Base-by-base conservation (phyloP, 2,329 filamentous ascomycete species). In the Fusarium lyarnte region DNA sequence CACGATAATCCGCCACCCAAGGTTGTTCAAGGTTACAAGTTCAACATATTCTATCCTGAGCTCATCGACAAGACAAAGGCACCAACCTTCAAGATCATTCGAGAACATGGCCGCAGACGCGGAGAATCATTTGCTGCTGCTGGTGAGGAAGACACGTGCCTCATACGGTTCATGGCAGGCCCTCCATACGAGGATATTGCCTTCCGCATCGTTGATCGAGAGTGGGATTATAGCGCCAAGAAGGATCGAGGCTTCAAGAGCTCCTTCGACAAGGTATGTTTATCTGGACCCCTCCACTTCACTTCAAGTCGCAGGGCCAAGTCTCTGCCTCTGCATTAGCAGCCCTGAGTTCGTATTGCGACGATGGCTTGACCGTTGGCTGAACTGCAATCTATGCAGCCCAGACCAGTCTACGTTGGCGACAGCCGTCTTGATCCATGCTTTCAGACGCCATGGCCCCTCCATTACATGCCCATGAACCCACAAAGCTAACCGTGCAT, bases 1-100 rank as follows among this genome's bases (percentile, higher is more conserved):
- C 94, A 98, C 81, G 95, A 98, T 80, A 98, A 98, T 78, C 96
- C 96, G 5, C 96, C 96, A 3, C 96, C 96, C 31, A 98, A 97
- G 83, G 95, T 99, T 11, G 96, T 99, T 16, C 96, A 99, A 81
- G 96, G 96, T 63, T 99, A 99, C 87, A 98, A 97, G 81, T 99
- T 99, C 87, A 98, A 99, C 84, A 95, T 99, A 57, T 99, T 99
- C 84, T 99, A 99, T 79, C 96, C 96, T 0, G 96, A 99, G 76
- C 89, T 99, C 36, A 94, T 98, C 78, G 95, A 98, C 85, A 97
- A 95, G 84, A 90, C 92, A 36, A 97, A 95, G 82, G 95, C 96
- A 4, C 96, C 96, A 14, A 98, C 95, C 0, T 99, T 97, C 84
- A 94, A 94, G 80, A 98, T 99, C 74, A 94, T 98, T 78, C 92